Base-by-base conservation (phyloP, 202 grass and related monocot species). In the Dendrocalamus latiflorus region DNA sequence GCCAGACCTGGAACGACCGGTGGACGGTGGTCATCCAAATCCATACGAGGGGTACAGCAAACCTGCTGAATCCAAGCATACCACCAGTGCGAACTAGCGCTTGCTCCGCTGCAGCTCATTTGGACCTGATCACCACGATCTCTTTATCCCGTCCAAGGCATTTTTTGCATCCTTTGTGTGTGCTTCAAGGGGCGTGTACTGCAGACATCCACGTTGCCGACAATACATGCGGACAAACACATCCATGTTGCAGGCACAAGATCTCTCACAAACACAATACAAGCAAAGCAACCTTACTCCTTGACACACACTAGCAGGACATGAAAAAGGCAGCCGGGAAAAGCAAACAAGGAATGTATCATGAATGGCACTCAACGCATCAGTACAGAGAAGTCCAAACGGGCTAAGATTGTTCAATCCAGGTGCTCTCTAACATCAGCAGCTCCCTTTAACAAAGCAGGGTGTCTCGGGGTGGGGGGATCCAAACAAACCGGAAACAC, bases 361-460 rank as follows among this genome's bases (percentile, higher is more conserved):
- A 81, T 24, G 42, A 39, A 68, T 86, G 33, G 36, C 34, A 75
- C 54, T 48, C 41, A 30, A 63, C 39, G 8, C 15, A 6, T 36
- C 65, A 48, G 26, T 65, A 24, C 65, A 76, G 4, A 17, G 58
- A 73, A 47, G 68, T 48, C 42, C 74, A 83, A 39, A 73, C 38
- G 5, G 73, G 53, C 37, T 26, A 69, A 42, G 77, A 71, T 71
- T 77, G 65, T 85, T 80, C 82, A 76, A 81, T 85, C 74, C 67
- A 86, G 11, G 21, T 85, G 54, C 33, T 74, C 73, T 59, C 72
- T 83, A 90, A 75, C 79, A 86, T 90, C 88, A 83, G 79, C 67
- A 83, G 76, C 79, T 86, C 69, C 61, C 77, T 68, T 62, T 59
- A 63, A 62, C 60, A 83, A 66, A 14, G 61, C 68, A 60, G 8